Percentiles rank a stretch among this genome's conserved stretches.
Conservation (phyloP, 441 rosid genomes). For the Viola pubescens region DNA sequence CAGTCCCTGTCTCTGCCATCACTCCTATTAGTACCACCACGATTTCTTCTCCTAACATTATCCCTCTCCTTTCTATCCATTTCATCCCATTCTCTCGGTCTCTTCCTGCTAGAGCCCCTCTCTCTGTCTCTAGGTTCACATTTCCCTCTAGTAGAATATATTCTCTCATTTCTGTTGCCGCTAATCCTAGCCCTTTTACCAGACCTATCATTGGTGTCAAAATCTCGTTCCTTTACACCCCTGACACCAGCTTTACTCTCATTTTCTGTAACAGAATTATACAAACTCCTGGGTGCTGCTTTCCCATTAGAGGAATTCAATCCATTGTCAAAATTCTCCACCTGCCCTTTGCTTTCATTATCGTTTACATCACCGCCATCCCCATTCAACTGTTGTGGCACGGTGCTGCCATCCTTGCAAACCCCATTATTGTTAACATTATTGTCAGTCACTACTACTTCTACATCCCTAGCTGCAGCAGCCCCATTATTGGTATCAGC, state of each 20-base stretch:
- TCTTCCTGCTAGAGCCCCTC: conserved; percentile 46
- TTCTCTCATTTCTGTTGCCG: conserved; percentile 34
- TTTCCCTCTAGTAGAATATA: conserved; percentile 37
- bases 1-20: conserved; percentile 52
- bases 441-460: neutral
- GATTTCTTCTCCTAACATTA: conserved; percentile 51
- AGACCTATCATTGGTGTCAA: conserved; percentile 40
- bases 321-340: conserved; percentile 20
- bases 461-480: neutral
- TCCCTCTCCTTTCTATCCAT: conserved; percentile 51
- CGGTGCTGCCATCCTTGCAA: conserved; percentile 19
- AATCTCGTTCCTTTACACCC: conserved; percentile 27
- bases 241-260: conserved; percentile 26
- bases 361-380: conserved; percentile 18
- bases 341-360: conserved; percentile 20
- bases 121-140: conserved; percentile 47
- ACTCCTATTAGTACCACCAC: conserved; percentile 40
- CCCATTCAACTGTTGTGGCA: conserved; percentile 19
- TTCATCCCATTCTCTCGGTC: conserved; percentile 62
- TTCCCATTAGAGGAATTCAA: conserved; percentile 15
- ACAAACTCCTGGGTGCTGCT: conserved; percentile 18
- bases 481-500: neutral
- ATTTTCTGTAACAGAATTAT: conserved; percentile 27
- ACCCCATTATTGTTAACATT: conserved; percentile 19
- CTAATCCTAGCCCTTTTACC: conserved; percentile 47